Conservation (phyloP, 176 grass and related monocot genomes). For the Cenchrus purpureus region DNA sequence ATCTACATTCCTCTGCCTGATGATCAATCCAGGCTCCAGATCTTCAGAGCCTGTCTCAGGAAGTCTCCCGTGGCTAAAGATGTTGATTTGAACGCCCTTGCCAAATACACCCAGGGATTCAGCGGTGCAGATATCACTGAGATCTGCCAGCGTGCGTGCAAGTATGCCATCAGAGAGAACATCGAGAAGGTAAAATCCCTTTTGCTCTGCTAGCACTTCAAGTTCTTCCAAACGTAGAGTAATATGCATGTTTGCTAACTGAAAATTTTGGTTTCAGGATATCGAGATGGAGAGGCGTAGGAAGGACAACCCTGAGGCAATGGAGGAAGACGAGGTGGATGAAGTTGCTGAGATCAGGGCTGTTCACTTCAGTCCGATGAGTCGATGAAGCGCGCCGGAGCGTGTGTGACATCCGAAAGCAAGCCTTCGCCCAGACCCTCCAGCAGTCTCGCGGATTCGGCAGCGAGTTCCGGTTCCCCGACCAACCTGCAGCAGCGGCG, state of each 20-base stretch:
- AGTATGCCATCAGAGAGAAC: slow-evolving; percentile 91
- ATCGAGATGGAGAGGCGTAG: slow-evolving; percentile 73
- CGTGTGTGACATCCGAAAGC: slow-evolving; percentile 87
- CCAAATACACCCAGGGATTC: slow-evolving; percentile 91
- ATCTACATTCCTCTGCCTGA: slow-evolving; percentile 93
- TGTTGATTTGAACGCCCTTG: slow-evolving; percentile 74
- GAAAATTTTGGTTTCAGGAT: slow-evolving; percentile 51
- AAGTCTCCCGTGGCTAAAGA: slow-evolving; percentile 87
- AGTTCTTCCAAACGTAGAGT: not conserved
- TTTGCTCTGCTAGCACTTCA: not conserved
- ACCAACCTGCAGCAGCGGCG: slow-evolving; percentile 24
- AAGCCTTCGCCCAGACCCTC: slow-evolving; percentile 85
- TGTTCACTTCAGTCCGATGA: slow-evolving; percentile 84
- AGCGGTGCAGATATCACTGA: slow-evolving; percentile 94
- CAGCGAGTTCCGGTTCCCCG: slow-evolving; percentile 82
- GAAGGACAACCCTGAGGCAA: slow-evolving; percentile 77
- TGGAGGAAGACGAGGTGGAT: slow-evolving; percentile 82
- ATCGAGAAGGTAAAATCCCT: slow-evolving; percentile 65
- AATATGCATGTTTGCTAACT: not conserved
- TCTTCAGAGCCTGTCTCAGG: slow-evolving; percentile 82
- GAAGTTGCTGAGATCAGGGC: slow-evolving; percentile 81
- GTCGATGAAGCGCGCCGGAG: slow-evolving; percentile 85
- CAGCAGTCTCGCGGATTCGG: slow-evolving; percentile 86
- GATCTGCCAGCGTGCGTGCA: slow-evolving; percentile 87
- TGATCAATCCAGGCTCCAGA: slow-evolving; percentile 66